Evolutionary conservation across 2,329 filamentous ascomycete genomes (phyloP).

Genomic region (Xylariaceae sp.): DNA sequence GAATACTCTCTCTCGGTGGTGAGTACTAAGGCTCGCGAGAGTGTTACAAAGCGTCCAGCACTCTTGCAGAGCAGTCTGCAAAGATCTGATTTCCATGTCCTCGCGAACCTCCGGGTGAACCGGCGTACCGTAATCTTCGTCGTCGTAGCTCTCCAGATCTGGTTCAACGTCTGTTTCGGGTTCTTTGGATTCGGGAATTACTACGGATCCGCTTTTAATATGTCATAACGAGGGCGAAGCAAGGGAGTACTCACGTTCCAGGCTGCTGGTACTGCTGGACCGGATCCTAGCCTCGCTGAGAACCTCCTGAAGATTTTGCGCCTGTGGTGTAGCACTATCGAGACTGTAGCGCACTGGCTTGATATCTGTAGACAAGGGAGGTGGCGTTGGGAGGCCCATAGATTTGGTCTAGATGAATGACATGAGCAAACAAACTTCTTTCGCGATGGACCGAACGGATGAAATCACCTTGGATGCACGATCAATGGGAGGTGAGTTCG

Average conservation of each 20-base stretch:
- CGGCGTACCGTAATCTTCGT: slow-evolving; percentile 43
- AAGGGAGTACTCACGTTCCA: slow-evolving; percentile 60
- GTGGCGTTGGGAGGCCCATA: slow-evolving; percentile 54
- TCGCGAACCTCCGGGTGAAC: slow-evolving; percentile 37
- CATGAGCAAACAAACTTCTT: not conserved
- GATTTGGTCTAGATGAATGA: slow-evolving; percentile 29
- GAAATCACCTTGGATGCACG: slow-evolving; percentile 34
- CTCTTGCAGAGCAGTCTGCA: slow-evolving; percentile 76
- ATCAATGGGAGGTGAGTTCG: slow-evolving; percentile 34
- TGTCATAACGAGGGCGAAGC: not conserved
- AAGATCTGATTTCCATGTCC: slow-evolving; percentile 58
- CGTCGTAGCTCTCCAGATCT: slow-evolving; percentile 54
- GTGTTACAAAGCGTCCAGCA: slow-evolving; percentile 96
- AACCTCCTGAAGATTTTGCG: slow-evolving; percentile 76
- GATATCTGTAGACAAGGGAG: slow-evolving; percentile 72
- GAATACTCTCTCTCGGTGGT: slow-evolving; percentile 76
- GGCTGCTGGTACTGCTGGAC: slow-evolving; percentile 66
- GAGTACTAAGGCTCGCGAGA: slow-evolving; percentile 76
- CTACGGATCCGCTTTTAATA: slow-evolving; percentile 35
- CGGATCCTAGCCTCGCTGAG: slow-evolving; percentile 53
- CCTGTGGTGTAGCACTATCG: slow-evolving; percentile 72
- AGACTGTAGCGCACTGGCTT: slow-evolving; percentile 61
- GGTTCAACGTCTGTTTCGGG: slow-evolving; percentile 49
- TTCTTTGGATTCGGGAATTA: slow-evolving; percentile 48
- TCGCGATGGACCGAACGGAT: not conserved